Conservation (phyloP, 768 basidiomycete species). For the Leccinum subtestaceum region DNA sequence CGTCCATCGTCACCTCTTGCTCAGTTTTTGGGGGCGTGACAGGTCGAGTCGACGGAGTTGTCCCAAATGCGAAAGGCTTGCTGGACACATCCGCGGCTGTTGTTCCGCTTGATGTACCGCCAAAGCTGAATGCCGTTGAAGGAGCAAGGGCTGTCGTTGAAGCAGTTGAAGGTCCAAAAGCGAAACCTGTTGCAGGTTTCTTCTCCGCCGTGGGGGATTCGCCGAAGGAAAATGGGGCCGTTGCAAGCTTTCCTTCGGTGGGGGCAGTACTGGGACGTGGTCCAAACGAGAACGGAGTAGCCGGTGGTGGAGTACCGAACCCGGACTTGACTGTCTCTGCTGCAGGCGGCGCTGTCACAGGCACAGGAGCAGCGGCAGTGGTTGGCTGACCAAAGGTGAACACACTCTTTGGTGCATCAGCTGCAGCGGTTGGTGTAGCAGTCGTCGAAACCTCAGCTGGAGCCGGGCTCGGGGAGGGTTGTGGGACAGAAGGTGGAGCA, state of each 20-base stretch:
- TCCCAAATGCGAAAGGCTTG: constrained; percentile 57
- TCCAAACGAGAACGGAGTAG: constrained; percentile 46
- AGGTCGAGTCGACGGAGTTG: constrained; percentile 43
- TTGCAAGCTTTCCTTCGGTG: constrained; percentile 22
- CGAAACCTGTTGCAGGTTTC: constrained; percentile 39
- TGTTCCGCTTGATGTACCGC: constrained; percentile 35
- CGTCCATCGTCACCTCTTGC: constrained; percentile 76
- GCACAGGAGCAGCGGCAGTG: constrained; percentile 3
- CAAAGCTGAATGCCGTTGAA: constrained; percentile 46
- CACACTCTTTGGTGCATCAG: constrained; percentile 31
- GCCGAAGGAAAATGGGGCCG: constrained; percentile 26
- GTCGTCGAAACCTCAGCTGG: constrained; percentile 9
- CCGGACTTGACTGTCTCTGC: constrained; percentile 41
- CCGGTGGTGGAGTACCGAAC: constrained; percentile 34
- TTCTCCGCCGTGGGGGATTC: constrained; percentile 36
- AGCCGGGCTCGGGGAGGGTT: neutral
- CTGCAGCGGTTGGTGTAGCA: constrained; percentile 5
- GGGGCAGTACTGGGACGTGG: constrained; percentile 22
- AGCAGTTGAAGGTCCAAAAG: constrained; percentile 40
- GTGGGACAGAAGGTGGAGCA: constrained; percentile 12
- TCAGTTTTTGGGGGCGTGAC: constrained; percentile 65
- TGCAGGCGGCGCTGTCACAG: constrained; percentile 12
- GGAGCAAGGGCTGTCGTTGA: constrained; percentile 34
- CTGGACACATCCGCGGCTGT: constrained; percentile 41
- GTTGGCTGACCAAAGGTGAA: constrained; percentile 34